Conservation (phyloP, 2,329 filamentous ascomycete species). For the Beauveria bassiana region DNA sequence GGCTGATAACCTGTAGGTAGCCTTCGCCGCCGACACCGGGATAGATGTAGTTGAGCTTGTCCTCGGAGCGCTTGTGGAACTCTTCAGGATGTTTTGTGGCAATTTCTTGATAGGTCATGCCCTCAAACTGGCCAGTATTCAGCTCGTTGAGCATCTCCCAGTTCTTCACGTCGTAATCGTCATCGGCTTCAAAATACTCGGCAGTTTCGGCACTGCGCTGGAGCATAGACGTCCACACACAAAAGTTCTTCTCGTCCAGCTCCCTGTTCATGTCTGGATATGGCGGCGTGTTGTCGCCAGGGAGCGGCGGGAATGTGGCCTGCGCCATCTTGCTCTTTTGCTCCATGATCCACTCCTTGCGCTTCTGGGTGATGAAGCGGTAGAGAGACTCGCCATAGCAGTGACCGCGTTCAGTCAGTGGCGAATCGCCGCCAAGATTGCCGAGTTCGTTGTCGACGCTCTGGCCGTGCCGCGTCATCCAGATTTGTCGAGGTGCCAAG, state of each 20-base stretch:
- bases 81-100: conserved; percentile 70
- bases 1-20: conserved; percentile 94
- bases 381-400: conserved; percentile 74
- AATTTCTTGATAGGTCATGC: conserved; percentile 90
- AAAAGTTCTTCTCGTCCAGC: conserved; percentile 79
- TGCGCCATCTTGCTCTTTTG: conserved; percentile 71
- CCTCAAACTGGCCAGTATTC: conserved; percentile 87
- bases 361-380: conserved; percentile 74
- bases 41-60: conserved; percentile 96
- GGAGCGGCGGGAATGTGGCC: conserved; percentile 78
- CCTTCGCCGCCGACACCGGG: conserved; percentile 93
- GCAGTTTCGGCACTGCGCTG: conserved; percentile 82
- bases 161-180: conserved; percentile 93
- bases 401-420: conserved; percentile 71
- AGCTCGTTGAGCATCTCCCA: conserved; percentile 98
- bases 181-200: conserved; percentile 80
- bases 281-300: conserved; percentile 87
- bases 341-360: conserved; percentile 72
- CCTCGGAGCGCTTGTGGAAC: conserved; percentile 66
- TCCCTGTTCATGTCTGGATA: conserved; percentile 76
- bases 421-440: conserved; percentile 85
- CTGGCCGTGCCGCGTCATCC: conserved; percentile 94
- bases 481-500: conserved; percentile 88
- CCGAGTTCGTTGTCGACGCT: conserved; percentile 80
- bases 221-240: conserved; percentile 97